Evolutionary conservation across 257 asterid species (phyloP).

Genomic region (Solanum chmielewskii): DNA sequence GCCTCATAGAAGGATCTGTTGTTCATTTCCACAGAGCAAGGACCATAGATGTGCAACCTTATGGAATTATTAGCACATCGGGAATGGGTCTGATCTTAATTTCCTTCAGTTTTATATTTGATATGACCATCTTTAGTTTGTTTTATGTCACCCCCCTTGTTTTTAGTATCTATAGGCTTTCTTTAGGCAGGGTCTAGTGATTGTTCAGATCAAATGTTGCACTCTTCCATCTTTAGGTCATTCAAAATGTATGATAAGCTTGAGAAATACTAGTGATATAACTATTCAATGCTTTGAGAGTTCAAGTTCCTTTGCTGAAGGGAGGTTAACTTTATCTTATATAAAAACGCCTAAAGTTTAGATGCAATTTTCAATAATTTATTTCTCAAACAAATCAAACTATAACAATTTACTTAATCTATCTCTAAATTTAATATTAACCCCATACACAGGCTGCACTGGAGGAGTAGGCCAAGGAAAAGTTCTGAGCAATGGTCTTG

Average conservation of each 20-base stretch:
- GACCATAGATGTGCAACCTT: slow-evolving; percentile 52
- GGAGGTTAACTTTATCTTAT: background rate
- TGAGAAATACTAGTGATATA: background rate
- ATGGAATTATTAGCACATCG: slow-evolving; percentile 86
- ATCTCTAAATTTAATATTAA: background rate
- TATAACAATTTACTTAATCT: background rate
- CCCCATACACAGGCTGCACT: slow-evolving; percentile 57
- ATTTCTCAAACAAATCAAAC: background rate
- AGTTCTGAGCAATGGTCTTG: slow-evolving; percentile 48
- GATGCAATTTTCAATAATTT: background rate
- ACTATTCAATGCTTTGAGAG: background rate
- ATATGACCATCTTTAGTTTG: background rate
- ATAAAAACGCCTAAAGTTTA: background rate
- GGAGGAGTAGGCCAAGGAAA: slow-evolving; percentile 86
- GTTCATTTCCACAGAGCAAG: slow-evolving; percentile 97
- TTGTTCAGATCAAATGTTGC: background rate
- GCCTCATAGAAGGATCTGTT: slow-evolving; percentile 89
- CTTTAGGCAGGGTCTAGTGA: background rate
- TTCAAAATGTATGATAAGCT: background rate
- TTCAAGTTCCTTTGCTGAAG: background rate
- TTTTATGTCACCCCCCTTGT: background rate
- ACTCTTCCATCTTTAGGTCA: background rate
- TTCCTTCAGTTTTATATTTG: background rate
- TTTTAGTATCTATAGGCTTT: background rate
- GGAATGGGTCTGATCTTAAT: slow-evolving; percentile 68